Conservation (phyloP, 1,139 yeast genomes). For the Debaryomyces subglobosus region DNA sequence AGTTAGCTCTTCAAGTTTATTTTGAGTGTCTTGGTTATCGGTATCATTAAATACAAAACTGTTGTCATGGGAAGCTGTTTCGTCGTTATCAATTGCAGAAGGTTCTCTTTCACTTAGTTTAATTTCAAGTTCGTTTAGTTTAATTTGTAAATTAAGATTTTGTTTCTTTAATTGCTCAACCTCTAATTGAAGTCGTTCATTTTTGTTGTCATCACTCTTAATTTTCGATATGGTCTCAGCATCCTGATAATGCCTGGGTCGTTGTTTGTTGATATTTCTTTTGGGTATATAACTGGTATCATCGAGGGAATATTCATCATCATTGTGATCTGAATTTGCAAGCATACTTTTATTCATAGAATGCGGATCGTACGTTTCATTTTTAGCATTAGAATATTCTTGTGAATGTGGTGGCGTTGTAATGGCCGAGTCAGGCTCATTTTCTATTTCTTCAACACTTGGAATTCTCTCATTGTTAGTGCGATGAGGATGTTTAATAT, state of each 20-base stretch:
- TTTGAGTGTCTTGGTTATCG: neutral
- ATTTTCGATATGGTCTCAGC: neutral
- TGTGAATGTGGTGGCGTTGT: conserved; percentile 32
- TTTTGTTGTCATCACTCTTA: neutral
- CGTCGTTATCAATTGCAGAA: conserved; percentile 3
- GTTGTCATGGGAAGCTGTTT: neutral
- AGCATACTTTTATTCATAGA: neutral
- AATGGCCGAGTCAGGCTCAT: conserved; percentile 20
- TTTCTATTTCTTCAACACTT: neutral
- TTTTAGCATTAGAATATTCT: conserved; percentile 14
- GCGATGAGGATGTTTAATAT: neutral
- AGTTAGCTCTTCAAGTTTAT: conserved; percentile 9
- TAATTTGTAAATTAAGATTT: conserved; percentile 18
- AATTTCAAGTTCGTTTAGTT: conserved; percentile 15
- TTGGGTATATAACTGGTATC: conserved; percentile 18
- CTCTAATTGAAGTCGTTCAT: conserved; percentile 7
- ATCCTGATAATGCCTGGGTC: neutral
- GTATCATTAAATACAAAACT: neutral
- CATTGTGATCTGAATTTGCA: neutral
- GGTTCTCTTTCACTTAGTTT: conserved; percentile 9
- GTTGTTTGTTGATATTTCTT: conserved; percentile 7
- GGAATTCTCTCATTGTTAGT: neutral
- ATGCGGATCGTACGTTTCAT: neutral
- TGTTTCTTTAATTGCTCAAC: conserved; percentile 15
- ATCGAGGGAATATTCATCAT: neutral